Base-by-base conservation (phyloP, 2,329 filamentous ascomycete genomes). In the Lasiodiplodia sp. region DNA sequence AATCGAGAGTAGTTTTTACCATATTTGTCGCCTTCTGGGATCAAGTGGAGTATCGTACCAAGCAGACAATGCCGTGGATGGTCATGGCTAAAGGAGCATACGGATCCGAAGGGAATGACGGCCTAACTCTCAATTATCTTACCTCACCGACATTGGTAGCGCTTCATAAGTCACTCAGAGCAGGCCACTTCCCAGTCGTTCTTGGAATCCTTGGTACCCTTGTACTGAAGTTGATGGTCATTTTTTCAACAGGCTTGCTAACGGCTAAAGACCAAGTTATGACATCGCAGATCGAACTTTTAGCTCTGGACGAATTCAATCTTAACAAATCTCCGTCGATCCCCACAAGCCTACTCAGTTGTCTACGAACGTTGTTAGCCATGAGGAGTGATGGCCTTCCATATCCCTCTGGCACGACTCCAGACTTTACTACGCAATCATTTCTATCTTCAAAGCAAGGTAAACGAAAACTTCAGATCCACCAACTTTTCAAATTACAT, bases 311-410 rank as follows among this genome's bases (percentile, higher is more conserved):
- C 28, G 3, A 16, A 37, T 38, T 57, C 4, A 23, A 57, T n/a
- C 37, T 57, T 25, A 57, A 18, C 28, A 38, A 88, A 95, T 2
- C 7, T 10, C 10, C 25, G 25, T 25, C 25, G 25, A 4, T 4
- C 25, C 3, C 25, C 25, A 4, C 4, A 25, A 25, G 4, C 2
- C 25, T 3, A 4, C 4, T 25, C 25, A 25, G 25, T 25, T 3
- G 25, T 25, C 4, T 25, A 25, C 25, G 25, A 4, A n/a, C 23
- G 23, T 23, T 23, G 23, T 23, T 23, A 23, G 23, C 23, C 23
- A 23, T 23, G 23, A 23, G 23, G 23, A 23, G 23, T 23, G 23
- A 23, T 23, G 23, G 23, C 23, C 23, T 23, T 23, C 23, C 23
- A 23, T 23, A 23, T 23, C 23, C 23, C 23, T 23, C 23, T 23